Conservation (phyloP, 164 flowering plant species). For the Magnolia changhungtana region DNA sequence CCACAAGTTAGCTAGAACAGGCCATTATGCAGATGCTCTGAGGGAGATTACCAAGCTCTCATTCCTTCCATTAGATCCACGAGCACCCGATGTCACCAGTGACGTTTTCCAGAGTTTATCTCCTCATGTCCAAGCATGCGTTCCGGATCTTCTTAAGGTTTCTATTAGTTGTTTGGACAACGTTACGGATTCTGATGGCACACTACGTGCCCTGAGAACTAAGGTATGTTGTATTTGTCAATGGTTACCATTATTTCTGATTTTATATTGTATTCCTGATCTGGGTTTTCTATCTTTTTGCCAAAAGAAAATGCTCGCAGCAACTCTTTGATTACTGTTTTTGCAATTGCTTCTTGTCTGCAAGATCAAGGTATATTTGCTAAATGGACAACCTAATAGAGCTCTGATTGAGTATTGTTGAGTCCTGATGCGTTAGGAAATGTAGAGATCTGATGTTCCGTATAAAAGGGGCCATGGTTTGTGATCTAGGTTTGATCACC, state of each 20-base stretch:
- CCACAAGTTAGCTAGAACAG: conserved; percentile 60
- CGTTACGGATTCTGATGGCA: conserved; percentile 78
- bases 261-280: not conserved
- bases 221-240: conserved; percentile 46
- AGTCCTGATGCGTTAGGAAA: no score
- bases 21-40: conserved; percentile 74
- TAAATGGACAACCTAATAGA: no score
- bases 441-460: no score
- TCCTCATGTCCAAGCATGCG: conserved; percentile 85
- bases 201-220: conserved; percentile 80
- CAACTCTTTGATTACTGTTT: no score
- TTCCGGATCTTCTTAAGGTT: conserved; percentile 87
- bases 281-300: not conserved
- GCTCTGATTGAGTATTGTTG: no score
- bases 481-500: no score
- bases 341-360: no score
- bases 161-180: conserved; percentile 81
- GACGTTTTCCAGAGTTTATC: conserved; percentile 60
- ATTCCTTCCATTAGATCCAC: conserved; percentile 85
- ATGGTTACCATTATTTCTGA: not conserved
- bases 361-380: no score
- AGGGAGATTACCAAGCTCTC: conserved; percentile 75
- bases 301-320: not conserved
- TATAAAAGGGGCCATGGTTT: no score
- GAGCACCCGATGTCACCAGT: conserved; percentile 44